Evolutionary conservation across 306 rosid genomes (phyloP), one percentile per base, ranked within the genome.

Genomic region (Calophaca sinica): DNA sequence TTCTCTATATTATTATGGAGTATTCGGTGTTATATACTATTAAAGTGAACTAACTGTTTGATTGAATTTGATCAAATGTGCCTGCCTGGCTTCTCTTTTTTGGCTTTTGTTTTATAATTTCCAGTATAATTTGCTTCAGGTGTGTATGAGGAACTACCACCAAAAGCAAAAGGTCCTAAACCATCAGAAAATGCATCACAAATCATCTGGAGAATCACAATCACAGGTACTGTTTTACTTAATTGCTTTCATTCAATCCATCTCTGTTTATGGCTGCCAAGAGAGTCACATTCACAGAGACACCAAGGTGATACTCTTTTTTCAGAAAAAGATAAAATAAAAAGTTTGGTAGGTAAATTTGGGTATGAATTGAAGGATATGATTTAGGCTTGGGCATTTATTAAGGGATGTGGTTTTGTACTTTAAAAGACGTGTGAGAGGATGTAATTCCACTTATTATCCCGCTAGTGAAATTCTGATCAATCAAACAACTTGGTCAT

Each of bases 181-280:
- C 26, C 54, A 60, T 44, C 58, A 76, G 12, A 67, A 59, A 13
- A 61, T 42, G 60, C 70, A 32, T 51, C 82, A 54, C 15, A 76
- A 72, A 66, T 76, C 77, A 50, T 46, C 51, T 8, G 28, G 39
- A 65, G 76, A 61, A 76, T 32, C 74, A 60, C 67, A 60, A 36
- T 48, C 57, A 52, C 76, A 52, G 82, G 82, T 76, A 71, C 44
- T 62, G 60, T 2, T 71, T 13, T 32, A 32, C 31, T 42, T 54
- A 5, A 5, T 55, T 32, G 13, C 49, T 26, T 62, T 39, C 28
- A 28, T 11, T 57, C 14, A 44, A 59, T 39, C 29, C 28, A 11
- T 59, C 36, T 58, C 12, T 5, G 3, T n/a, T 9, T 49, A 31
- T 13, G 48, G 35, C 35, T 53, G 4, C 41, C 10, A 42, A 3